Percentiles rank a stretch among this genome's conserved stretches.
phyloP scores from a whole-genome alignment of 768 basidiomycete species.

The Multifurca ochricompacta region DNA sequence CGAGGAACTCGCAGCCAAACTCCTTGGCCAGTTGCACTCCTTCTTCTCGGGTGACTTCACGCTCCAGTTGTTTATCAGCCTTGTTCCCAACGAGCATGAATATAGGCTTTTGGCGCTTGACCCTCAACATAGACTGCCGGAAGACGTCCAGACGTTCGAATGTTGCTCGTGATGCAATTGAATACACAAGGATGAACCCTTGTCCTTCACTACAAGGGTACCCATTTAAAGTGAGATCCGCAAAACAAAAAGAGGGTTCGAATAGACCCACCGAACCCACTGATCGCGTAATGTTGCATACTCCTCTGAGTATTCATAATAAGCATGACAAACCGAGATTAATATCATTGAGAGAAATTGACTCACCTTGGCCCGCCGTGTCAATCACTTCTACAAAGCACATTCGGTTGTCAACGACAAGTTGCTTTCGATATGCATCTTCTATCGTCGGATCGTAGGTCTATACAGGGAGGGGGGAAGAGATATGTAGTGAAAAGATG shows the following conservation, averaged over 20 bases:
- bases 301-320: constrained; percentile 60
- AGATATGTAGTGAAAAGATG: constrained; percentile 12
- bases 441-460: constrained; percentile 99
- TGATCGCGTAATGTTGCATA: constrained; percentile 95
- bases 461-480: constrained; percentile 32
- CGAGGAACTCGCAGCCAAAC: constrained; percentile 90
- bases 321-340: constrained; percentile 16
- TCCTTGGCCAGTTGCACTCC: constrained; percentile 72
- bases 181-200: constrained; percentile 96
- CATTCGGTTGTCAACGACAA: constrained; percentile 91
- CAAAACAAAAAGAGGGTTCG: constrained; percentile 9
- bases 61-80: constrained; percentile 83
- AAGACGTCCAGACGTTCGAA: constrained; percentile 88
- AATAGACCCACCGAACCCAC: constrained; percentile 85
- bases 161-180: constrained; percentile 87
- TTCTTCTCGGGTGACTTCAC: constrained; percentile 89
- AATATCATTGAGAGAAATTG: neutral
- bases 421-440: constrained; percentile 93
- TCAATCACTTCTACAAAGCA: constrained; percentile 96
- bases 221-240: constrained; percentile 12
- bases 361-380: constrained; percentile 92
- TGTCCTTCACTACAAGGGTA: constrained; percentile 70
- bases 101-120: constrained; percentile 77
- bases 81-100: constrained; percentile 98
- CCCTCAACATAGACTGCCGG: constrained; percentile 82